Evolutionary conservation across 306 rosid genomes (phyloP), one percentile per base, ranked within the genome.

Genomic region (Begonia peltatifolia): DNA sequence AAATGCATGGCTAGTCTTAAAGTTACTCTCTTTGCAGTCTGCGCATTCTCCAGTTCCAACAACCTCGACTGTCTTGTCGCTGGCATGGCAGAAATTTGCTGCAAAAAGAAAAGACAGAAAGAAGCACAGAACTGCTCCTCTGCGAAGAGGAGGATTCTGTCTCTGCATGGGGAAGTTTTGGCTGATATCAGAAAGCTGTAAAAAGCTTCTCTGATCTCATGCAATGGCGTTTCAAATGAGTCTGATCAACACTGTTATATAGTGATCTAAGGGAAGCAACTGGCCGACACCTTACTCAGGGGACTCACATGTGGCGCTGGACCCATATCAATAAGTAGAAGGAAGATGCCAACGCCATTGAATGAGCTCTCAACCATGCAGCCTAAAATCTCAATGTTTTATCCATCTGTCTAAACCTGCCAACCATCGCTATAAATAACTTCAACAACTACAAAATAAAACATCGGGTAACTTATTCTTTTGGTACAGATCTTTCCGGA

Each of bases 11-110:
- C 46, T 68, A 18, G 47, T 59, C 60, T 90, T 68, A 65, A 90
- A 72, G 53, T 68, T 80, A 18, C 72, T 68, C 68, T 74, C 47
- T 18, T 61, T 57, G 65, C 95, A 85, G 52, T 85, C 95, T 46
- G 82, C 67, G 43, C 97, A 90, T 71, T 85, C 92, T 70, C 92
- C 95, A 2, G 63, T 9, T 3, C 97, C 97, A 55, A 85, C 80
- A 42, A 90, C 87, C 70, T 85, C 76, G 9, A 80, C 77, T 50
- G 71, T 72, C 65, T 64, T 56, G 18, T 70, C 78, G 48, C 69
- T 75, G 57, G 81, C 90, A 58, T 50, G 50, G 67, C 87, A 76
- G 46, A 72, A 65, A 54, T 73, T 71, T 36, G 52, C 68, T 55
- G 73, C 66, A 55, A 74, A 69, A 57, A 70, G 13, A 68, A 78